Conservation (phyloP, 257 asterid species). For the Mentha longifolia region DNA sequence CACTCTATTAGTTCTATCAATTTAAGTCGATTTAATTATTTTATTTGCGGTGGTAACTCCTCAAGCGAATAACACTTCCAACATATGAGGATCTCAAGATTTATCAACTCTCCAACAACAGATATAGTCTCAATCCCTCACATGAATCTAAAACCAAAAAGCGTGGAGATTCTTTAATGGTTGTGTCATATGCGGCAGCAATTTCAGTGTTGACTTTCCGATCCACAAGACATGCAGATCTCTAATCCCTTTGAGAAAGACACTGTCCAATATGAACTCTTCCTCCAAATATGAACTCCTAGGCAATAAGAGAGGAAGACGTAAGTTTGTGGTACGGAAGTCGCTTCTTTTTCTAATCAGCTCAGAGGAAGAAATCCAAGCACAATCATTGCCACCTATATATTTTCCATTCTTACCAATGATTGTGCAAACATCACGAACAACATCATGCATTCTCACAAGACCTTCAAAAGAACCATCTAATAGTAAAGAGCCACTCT, state of each 20-base stretch:
- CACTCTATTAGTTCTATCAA: neutral
- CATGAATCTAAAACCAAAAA: neutral
- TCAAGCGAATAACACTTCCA: neutral
- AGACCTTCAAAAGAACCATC: neutral
- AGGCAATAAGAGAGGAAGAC: neutral
- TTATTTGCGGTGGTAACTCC: neutral
- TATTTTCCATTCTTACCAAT: neutral
- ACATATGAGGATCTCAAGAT: slow-evolving; percentile 5
- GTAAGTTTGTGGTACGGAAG: neutral
- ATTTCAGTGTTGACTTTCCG: neutral
- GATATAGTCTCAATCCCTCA: neutral
- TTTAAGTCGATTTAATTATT: neutral
- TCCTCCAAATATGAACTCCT: neutral
- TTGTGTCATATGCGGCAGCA: neutral
- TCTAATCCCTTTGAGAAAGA: neutral
- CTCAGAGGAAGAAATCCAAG: slow-evolving; percentile 30
- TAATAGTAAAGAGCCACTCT: slow-evolving; percentile 21
- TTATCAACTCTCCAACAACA: neutral
- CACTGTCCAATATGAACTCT: neutral
- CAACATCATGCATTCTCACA: slow-evolving; percentile 33
- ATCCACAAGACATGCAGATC: neutral
- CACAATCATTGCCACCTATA: neutral
- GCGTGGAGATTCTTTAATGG: neutral
- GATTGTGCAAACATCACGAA: slow-evolving; percentile 22
- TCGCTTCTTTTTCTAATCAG: neutral